Conservation (phyloP, 192 early-diverging fungal species). For the Linnemannia schmuckeri region DNA sequence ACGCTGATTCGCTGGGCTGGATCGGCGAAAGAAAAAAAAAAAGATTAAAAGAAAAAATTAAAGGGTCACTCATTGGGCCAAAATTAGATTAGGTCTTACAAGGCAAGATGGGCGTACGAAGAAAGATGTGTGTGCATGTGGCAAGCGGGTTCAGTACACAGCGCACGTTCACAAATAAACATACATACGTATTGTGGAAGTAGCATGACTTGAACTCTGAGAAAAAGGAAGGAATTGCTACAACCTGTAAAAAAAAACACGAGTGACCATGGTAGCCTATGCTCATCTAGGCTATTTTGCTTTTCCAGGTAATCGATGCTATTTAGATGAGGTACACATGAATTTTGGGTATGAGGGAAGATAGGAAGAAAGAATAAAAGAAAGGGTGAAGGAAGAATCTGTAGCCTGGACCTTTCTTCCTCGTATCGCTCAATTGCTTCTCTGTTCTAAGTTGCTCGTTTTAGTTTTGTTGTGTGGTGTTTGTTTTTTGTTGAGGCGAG, state of each 20-base stretch:
- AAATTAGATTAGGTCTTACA: not conserved
- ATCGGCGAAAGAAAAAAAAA: not conserved
- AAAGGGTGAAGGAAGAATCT: too few species aligned
- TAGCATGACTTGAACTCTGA: not conserved
- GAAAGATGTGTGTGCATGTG: not conserved
- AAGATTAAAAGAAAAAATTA: not conserved
- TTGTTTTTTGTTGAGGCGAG: too few species aligned
- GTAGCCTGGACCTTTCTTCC: too few species aligned
- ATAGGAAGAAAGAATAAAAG: too few species aligned
- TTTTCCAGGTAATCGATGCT: too few species aligned
- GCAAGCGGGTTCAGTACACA: not conserved
- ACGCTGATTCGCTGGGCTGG: not conserved
- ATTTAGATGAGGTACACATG: too few species aligned
- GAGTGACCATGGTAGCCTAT: not conserved
- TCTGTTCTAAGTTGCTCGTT: too few species aligned
- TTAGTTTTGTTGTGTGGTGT: too few species aligned
- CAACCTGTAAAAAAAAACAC: too few species aligned
- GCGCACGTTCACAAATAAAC: not conserved
- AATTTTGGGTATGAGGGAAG: too few species aligned
- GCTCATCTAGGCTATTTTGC: too few species aligned
- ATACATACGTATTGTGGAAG: not conserved
- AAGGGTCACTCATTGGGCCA: constrained; percentile 5
- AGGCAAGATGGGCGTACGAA: not conserved
- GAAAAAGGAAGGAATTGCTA: not conserved
- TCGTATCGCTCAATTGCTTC: too few species aligned